Conservation (phyloP, 805 yeast genomes). For the Metschnikowia lachancei region DNA sequence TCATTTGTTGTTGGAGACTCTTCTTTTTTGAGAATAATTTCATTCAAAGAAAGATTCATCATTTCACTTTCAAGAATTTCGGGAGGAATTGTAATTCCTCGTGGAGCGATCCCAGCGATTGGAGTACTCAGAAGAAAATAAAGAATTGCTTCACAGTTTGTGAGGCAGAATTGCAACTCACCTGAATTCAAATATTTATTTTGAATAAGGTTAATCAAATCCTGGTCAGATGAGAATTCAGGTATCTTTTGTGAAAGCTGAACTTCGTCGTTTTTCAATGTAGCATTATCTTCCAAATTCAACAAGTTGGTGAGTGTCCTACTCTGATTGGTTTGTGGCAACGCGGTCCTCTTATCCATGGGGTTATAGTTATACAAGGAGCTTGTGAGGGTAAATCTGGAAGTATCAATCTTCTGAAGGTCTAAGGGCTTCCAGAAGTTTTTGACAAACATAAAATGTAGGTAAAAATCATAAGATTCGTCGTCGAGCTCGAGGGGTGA, state of each 20-base stretch:
- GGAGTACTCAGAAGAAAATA: slow-evolving; percentile 38
- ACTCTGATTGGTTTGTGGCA: slow-evolving; percentile 13
- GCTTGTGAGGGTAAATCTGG: slow-evolving; percentile 14
- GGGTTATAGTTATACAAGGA: slow-evolving; percentile 17
- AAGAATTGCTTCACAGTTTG: slow-evolving; percentile 43
- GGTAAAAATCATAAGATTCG: slow-evolving; percentile 27
- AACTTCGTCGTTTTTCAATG: background rate
- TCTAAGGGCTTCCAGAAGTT: slow-evolving; percentile 35
- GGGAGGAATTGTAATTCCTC: slow-evolving; percentile 9
- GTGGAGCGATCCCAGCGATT: slow-evolving; percentile 27
- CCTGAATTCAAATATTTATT: slow-evolving; percentile 35
- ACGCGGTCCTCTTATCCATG: slow-evolving; percentile 13
- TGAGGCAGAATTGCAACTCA: slow-evolving; percentile 38
- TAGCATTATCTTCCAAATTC: slow-evolving; percentile 23
- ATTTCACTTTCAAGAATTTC: slow-evolving; percentile 13
- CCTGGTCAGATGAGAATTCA: slow-evolving; percentile 31
- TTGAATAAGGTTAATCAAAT: slow-evolving; percentile 28
- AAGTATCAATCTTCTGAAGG: slow-evolving; percentile 25
- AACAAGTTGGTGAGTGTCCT: slow-evolving; percentile 31
- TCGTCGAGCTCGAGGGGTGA: slow-evolving; percentile 17
- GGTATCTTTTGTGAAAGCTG: background rate
- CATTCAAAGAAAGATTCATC: slow-evolving; percentile 25
- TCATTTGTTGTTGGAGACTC: background rate
- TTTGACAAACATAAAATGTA: slow-evolving; percentile 37
- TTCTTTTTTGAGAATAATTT: slow-evolving; percentile 22